Evolutionary conservation across 176 grass and related monocot species (phyloP).

Genomic region (Panicum miliaceum): DNA sequence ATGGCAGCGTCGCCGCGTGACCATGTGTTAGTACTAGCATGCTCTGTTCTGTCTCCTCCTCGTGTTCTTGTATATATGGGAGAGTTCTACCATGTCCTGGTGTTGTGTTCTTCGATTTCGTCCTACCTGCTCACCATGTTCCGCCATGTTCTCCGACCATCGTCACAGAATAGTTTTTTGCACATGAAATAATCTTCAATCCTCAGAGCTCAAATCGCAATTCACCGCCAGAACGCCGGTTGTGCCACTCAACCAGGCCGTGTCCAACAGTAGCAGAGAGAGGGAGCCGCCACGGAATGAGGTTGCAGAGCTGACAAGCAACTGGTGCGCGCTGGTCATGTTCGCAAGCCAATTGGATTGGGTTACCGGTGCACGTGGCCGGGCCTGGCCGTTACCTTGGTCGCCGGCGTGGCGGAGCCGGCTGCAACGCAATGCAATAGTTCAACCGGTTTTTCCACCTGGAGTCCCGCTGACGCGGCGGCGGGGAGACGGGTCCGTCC

Average conservation of each 20-base stretch:
- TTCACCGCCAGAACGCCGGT: neutral
- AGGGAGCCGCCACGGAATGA: neutral
- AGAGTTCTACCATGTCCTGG: neutral
- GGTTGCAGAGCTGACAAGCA: conserved; percentile 27
- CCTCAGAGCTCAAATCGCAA: neutral
- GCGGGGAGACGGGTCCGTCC: neutral
- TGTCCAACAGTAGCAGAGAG: neutral
- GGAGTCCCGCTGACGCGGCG: conserved; percentile 29
- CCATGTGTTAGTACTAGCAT: neutral
- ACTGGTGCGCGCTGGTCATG: neutral
- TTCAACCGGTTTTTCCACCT: neutral
- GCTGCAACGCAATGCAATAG: neutral
- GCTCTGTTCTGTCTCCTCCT: neutral
- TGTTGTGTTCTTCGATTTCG: neutral
- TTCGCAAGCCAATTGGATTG: neutral
- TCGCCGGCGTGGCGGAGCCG: neutral
- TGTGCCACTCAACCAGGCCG: neutral
- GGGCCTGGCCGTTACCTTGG: neutral
- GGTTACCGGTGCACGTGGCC: neutral
- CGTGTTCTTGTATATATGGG: conserved; percentile 31
- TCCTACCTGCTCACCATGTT: neutral
- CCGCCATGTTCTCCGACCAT: neutral
- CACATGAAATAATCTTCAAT: neutral
- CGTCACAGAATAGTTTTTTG: neutral
- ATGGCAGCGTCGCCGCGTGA: neutral